Base-by-base conservation (phyloP, 1,284 basidiomycete genomes). In the Moesziomyces antarcticus region DNA sequence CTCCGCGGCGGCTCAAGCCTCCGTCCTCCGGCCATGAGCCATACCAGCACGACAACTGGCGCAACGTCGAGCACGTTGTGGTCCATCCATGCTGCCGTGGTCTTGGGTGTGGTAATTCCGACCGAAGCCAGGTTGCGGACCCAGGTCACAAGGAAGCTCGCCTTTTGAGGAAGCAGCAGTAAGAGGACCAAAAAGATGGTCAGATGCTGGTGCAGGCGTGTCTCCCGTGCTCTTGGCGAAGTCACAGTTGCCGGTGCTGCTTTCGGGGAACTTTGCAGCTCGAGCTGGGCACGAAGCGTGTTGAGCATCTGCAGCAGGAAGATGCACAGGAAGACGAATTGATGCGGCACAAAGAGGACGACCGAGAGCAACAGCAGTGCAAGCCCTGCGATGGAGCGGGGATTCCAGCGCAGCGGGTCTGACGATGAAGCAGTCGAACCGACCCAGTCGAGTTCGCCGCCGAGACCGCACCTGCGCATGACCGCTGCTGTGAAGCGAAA, bases 141-240 rank as follows among this genome's bases (percentile, higher is more conserved):
- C 95, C 95, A 99, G 0, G 97, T 93, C 0, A 90, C 89, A 20
- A 98, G 86, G 7, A 92, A 90, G 0, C 93, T 91, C 0, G 90
- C 91, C 8, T 89, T 88, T 51, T 94, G 87, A 0, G 95, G 95
- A 0, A 96, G 85, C 1, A 97, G 86, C 88, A 92, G 90, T 88
- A 94, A 89, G n/a, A 94, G 85, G 46, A 94, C 85, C 11, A 96
- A 84, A 0, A 92, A 48, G 70, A 92, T 88, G 46, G 88, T 82
- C 35, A 84, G 59, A 45, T 84, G 79, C 46, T 82, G 51, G 42
- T 77, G 87, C 89, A 69, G 89, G 88, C 75, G 89, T 85, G 61
- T 55, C 42, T 68, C 69, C 52, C 45, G 47, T 47, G 54, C 76
- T 33, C 30, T 33, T 13, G 30, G 30, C 30, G 30, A 33, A 33